Percentiles rank a stretch among this genome's conserved stretches.
These are phyloP conservation scores for Lyophyllum decastes DNA, from an alignment of 768 basidiomycete species.

Conservation along the genomic window DNA sequence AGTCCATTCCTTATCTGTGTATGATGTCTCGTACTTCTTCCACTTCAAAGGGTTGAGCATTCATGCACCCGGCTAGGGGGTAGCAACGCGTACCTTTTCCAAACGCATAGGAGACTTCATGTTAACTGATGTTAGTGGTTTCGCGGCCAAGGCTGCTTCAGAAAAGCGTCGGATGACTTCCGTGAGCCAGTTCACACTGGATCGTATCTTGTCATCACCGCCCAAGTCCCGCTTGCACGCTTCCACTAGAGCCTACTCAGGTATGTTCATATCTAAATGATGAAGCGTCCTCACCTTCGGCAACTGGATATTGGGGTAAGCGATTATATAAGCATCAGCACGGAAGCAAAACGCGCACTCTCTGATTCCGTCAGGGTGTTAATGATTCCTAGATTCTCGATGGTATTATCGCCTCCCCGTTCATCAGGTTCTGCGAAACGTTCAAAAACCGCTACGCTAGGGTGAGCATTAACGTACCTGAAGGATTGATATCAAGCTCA, in stretches of 20 bases:
- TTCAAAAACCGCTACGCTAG: not conserved
- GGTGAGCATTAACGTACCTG: conserved; percentile 31
- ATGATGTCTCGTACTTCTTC: conserved; percentile 67
- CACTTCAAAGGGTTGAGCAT: conserved; percentile 46
- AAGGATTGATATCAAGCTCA: conserved; percentile 38
- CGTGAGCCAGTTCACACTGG: conserved; percentile 80
- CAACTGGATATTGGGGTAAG: conserved; percentile 38
- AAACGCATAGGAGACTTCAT: conserved; percentile 57
- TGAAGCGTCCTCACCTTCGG: conserved; percentile 48
- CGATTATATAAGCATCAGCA: conserved; percentile 20
- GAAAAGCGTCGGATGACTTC: conserved; percentile 75
- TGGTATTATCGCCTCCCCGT: conserved; percentile 67
- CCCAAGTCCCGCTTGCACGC: conserved; percentile 59
- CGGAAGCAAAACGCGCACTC: conserved; percentile 46
- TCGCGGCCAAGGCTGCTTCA: conserved; percentile 59
- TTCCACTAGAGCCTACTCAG: conserved; percentile 52
- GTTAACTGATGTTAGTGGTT: conserved; percentile 60
- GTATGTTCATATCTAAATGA: not conserved
- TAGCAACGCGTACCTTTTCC: conserved; percentile 57
- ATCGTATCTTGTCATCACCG: conserved; percentile 49
- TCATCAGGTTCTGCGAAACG: conserved; percentile 57
- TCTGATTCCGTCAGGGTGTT: conserved; percentile 66
- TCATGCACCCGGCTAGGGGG: not conserved
- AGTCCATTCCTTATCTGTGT: conserved; percentile 72
- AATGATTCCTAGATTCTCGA: conserved; percentile 70